Percentiles rank a stretch among this genome's conserved stretches.
These are phyloP conservation scores for Clonostachys rhizophaga DNA, from an alignment of 2,329 filamentous ascomycete species.

Conservation along the genomic window DNA sequence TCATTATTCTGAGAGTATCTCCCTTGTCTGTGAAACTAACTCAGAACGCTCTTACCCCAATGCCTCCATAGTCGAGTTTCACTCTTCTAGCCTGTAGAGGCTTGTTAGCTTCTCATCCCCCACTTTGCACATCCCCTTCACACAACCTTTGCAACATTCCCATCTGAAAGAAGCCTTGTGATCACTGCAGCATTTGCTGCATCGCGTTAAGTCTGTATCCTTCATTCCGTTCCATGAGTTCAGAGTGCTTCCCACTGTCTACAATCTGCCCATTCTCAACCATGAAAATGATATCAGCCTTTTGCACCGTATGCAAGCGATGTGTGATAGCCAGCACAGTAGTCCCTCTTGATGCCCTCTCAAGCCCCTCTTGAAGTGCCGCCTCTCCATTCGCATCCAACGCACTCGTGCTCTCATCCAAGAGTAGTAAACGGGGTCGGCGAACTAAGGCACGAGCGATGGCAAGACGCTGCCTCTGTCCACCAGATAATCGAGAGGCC, in stretches of 20 bases:
- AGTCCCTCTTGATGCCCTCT: constrained; percentile 37
- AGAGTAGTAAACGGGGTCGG: constrained; percentile 62
- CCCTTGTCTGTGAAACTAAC: too few relatives aligned
- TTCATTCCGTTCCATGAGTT: constrained; percentile 18
- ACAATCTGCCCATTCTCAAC: constrained; percentile 44
- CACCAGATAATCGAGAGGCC: constrained; percentile 49
- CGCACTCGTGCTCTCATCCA: constrained; percentile 70
- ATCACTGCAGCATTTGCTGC: too few relatives aligned
- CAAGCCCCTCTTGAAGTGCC: constrained; percentile 50
- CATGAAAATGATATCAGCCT: constrained; percentile 49
- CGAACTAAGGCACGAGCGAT: constrained; percentile 64
- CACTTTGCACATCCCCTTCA: too few relatives aligned
- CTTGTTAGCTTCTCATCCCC: too few relatives aligned
- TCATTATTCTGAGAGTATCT: too few relatives aligned
- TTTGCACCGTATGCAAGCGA: constrained; percentile 52
- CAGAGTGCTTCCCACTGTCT: constrained; percentile 43
- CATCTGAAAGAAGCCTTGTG: too few relatives aligned
- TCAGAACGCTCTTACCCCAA: too few relatives aligned
- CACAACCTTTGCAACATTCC: too few relatives aligned
- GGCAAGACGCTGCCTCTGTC: constrained; percentile 54
- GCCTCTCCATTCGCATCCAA: constrained; percentile 59
- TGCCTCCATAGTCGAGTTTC: too few relatives aligned
- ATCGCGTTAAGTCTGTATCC: too few relatives aligned
- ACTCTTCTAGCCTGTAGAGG: too few relatives aligned
- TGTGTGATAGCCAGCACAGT: constrained; percentile 34